Percentiles rank a stretch among this genome's conserved stretches.
Conservation (phyloP, 441 rosid genomes). For the Lepidium campestre region DNA sequence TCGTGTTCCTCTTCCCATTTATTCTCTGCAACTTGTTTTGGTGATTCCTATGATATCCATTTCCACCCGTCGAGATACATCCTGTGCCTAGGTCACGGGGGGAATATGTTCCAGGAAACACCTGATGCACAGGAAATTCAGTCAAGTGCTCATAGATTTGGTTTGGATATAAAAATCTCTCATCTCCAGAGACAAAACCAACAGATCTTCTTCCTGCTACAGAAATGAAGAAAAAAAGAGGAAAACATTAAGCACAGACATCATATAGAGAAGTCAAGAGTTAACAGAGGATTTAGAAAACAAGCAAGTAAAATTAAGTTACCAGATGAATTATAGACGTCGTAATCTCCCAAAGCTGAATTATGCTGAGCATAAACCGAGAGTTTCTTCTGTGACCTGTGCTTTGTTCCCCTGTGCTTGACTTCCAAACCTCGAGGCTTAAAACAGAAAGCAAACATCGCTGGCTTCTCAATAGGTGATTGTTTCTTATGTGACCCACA, state of each 20-base stretch:
- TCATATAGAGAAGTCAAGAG: background rate
- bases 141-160: constrained; percentile 51
- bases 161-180: constrained; percentile 43
- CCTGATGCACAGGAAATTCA: constrained; percentile 46
- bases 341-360: constrained; percentile 38
- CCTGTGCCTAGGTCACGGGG: constrained; percentile 43
- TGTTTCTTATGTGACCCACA: constrained; percentile 51
- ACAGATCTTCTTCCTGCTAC: constrained; percentile 65
- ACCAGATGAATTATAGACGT: constrained; percentile 18
- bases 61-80: constrained; percentile 36
- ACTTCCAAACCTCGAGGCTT: constrained; percentile 97
- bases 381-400: constrained; percentile 66
- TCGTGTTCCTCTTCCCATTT: constrained; percentile 43
- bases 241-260: constrained; percentile 5
- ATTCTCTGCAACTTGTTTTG: constrained; percentile 43
- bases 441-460: constrained; percentile 92
- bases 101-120: constrained; percentile 54
- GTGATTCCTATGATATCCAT: constrained; percentile 46
- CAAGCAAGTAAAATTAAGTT: background rate
- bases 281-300: background rate
- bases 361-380: constrained; percentile 58
- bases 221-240: constrained; percentile 13
- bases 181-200: constrained; percentile 70
- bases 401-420: constrained; percentile 83
- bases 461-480: constrained; percentile 61